These are phyloP conservation scores for Discostella stelligera DNA, from an alignment of 352 stramenopile species.

Conservation along the genomic window DNA sequence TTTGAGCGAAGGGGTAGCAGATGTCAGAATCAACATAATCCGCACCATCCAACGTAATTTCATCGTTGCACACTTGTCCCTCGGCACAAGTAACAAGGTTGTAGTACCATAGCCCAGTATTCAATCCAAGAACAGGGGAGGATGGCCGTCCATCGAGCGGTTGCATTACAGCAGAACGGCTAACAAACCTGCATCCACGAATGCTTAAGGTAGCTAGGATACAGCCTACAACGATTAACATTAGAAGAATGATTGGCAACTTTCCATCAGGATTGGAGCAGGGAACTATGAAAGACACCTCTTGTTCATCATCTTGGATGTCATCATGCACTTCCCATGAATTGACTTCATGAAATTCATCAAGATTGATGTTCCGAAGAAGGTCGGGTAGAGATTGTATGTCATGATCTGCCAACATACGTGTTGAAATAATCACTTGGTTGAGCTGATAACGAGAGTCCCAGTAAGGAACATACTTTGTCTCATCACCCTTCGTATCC, in stretches of 20 bases:
- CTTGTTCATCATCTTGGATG: slow-evolving; percentile 8
- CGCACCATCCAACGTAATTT: not conserved
- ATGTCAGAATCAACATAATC: slow-evolving; percentile 22
- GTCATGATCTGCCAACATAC: slow-evolving; percentile 47
- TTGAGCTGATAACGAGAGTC: slow-evolving; percentile 53
- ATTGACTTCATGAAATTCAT: slow-evolving; percentile 41
- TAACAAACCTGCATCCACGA: slow-evolving; percentile 41
- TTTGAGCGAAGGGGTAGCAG: slow-evolving; percentile 18
- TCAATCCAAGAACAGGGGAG: slow-evolving; percentile 6
- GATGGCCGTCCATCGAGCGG: slow-evolving; percentile 6
- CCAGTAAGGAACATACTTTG: slow-evolving; percentile 51
- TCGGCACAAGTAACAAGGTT: slow-evolving; percentile 29
- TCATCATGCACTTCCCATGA: slow-evolving; percentile 12
- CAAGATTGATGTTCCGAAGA: slow-evolving; percentile 37
- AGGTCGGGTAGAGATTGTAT: slow-evolving; percentile 36
- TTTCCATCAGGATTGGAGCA: slow-evolving; percentile 48
- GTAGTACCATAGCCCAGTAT: slow-evolving; percentile 37
- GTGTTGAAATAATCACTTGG: slow-evolving; percentile 43
- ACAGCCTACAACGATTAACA: slow-evolving; percentile 17
- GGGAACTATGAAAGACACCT: slow-evolving; percentile 22
- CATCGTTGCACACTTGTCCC: slow-evolving; percentile 2
- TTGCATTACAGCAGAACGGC: slow-evolving; percentile 12
- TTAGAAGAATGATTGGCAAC: slow-evolving; percentile 19
- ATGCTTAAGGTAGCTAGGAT: slow-evolving; percentile 29
- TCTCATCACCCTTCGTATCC: slow-evolving; percentile 47